Conservation (phyloP, 1,284 basidiomycete species). For the Fomes fomentarius region DNA sequence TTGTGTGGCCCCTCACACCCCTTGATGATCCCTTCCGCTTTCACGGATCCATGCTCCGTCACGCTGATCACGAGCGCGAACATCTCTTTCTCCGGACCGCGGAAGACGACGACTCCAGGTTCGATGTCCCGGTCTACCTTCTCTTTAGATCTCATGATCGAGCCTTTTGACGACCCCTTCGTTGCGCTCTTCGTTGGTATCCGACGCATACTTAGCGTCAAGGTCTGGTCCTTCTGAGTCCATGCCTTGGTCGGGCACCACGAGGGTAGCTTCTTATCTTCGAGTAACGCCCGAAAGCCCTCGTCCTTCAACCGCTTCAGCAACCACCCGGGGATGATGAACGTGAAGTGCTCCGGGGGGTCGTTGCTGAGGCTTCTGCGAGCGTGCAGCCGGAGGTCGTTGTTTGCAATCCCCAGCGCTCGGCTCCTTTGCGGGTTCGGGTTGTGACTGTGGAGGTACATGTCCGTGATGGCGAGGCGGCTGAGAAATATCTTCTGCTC, state of each 20-base stretch:
- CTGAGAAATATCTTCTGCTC: background rate
- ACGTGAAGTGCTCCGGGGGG: background rate
- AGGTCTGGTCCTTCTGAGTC: background rate
- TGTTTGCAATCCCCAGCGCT: background rate
- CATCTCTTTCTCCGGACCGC: background rate
- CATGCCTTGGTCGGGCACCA: background rate
- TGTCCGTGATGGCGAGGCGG: background rate
- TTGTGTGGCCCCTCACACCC: background rate
- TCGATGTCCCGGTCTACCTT: too few relatives aligned
- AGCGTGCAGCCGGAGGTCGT: background rate
- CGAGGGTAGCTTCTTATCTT: background rate
- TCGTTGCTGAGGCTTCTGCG: background rate
- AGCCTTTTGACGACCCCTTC: too few relatives aligned
- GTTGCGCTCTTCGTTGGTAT: background rate
- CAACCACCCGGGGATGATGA: background rate
- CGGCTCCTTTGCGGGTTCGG: background rate
- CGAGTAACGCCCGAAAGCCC: background rate
- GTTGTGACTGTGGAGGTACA: conserved; percentile 4
- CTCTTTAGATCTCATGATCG: too few relatives aligned
- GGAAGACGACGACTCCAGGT: background rate
- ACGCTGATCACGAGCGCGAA: background rate
- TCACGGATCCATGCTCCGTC: background rate
- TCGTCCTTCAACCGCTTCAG: background rate
- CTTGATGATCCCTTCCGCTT: background rate
- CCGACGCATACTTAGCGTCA: background rate